Conservation (phyloP, 331 rosid genomes). For the Rosa hybrid region DNA sequence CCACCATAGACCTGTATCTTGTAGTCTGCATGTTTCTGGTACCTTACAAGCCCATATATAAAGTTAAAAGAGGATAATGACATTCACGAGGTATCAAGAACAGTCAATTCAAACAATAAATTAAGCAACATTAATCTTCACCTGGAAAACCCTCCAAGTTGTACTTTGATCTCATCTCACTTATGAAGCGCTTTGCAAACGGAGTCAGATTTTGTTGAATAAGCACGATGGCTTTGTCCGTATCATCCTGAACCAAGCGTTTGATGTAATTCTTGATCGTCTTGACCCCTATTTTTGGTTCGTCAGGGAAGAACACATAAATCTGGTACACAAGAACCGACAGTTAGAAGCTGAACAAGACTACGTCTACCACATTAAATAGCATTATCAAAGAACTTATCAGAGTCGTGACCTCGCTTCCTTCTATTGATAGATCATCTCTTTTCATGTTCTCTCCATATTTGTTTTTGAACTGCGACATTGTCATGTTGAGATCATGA, state of each 20-base stretch:
- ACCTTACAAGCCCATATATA: too few species aligned
- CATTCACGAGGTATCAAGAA: too few species aligned
- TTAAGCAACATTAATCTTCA: background rate
- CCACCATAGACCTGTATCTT: too few species aligned
- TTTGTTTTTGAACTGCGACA: slow-evolving; percentile 46
- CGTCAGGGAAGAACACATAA: slow-evolving; percentile 71
- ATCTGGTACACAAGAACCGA: slow-evolving; percentile 42
- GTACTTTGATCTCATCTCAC: slow-evolving; percentile 52
- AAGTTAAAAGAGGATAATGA: too few species aligned
- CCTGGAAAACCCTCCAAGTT: slow-evolving; percentile 21
- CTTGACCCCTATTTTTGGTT: slow-evolving; percentile 67
- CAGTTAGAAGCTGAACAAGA: background rate
- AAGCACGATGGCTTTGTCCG: slow-evolving; percentile 56
- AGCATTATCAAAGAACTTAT: slow-evolving; percentile 36
- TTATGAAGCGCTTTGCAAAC: slow-evolving; percentile 43
- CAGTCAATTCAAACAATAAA: too few species aligned
- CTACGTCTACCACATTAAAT: background rate
- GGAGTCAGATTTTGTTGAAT: slow-evolving; percentile 58
- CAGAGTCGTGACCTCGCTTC: slow-evolving; percentile 35
- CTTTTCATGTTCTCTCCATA: slow-evolving; percentile 57
- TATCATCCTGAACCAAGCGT: slow-evolving; percentile 54
- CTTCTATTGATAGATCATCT: slow-evolving; percentile 54
- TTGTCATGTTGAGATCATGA: slow-evolving; percentile 55
- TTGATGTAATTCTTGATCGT: slow-evolving; percentile 54
- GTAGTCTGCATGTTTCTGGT: too few species aligned